Base-by-base conservation (phyloP, 1,284 basidiomycete genomes). In the Sphagnurus paluster region DNA sequence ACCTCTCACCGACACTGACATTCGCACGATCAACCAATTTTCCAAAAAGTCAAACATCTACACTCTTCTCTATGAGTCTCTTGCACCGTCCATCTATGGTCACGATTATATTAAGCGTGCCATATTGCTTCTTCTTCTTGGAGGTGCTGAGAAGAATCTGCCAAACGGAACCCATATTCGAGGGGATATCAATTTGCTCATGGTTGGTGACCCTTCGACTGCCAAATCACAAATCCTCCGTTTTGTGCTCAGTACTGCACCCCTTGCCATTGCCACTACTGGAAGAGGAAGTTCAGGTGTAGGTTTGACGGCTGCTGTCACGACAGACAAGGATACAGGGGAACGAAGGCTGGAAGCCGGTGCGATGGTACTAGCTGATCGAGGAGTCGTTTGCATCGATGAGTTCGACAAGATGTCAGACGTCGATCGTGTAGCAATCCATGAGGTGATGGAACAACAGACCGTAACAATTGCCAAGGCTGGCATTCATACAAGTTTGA, bases 371-470 rank as follows among this genome's bases (percentile, higher is more conserved):
- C 84, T 99, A 38, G 97, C 97, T n/a, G 97, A 99, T 68, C 86
- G 95, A 52, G 97, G 97, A 16, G 94, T 99, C 10, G 96, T 99
- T 37, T 99, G 96, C 70, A 99, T 99, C 59, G 97, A 99, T 69
- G 96, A 99, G 70, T 99, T 99, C 62, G 96, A 99, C 79, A 99
- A 99, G 69, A 99, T 99, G 96, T 94, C 91, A 24, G 97, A 99
- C 59, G 80, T 98, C 55, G 96, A 99, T 71, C 85, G 97, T 57
- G 96, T 98, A n/a, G 96, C 97, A 23, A 99, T 99, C 58, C 97
- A 99, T 71, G 97, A 99, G 84, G 97, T 98, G 61, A 99, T 99
- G 97, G 96, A 99, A 67, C 93, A 97, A 67, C 96, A 98, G 67
- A 99, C 97, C 0, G 95, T 99, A 42, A 98, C 97, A 1, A 99